Evolutionary conservation across 1,139 yeast genomes (phyloP).

Genomic region (Kodamaea plutei): DNA sequence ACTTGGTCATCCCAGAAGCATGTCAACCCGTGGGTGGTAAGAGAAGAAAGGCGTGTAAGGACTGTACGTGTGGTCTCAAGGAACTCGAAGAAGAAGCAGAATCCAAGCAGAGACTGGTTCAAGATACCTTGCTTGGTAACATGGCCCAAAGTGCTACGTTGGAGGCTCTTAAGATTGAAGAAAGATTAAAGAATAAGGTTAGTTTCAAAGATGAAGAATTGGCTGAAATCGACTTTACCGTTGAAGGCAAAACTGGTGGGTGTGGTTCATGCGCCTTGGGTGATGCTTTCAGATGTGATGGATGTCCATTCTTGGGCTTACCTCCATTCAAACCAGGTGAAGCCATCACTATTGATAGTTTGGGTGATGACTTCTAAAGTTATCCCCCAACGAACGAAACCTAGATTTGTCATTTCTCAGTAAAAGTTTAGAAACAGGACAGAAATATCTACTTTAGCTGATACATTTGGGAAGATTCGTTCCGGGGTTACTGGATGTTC

Average conservation of each 20-base stretch:
- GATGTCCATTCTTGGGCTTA: constrained; percentile 93
- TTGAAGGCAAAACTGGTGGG: constrained; percentile 92
- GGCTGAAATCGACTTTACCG: constrained; percentile 89
- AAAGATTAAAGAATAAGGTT: constrained; percentile 42
- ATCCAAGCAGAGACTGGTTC: constrained; percentile 44
- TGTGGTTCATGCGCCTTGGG: constrained; percentile 97
- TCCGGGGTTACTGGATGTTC: too few relatives aligned
- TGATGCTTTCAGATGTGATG: constrained; percentile 96
- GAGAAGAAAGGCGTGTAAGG: constrained; percentile 89
- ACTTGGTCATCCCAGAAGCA: constrained; percentile 43
- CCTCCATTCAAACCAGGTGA: constrained; percentile 99
- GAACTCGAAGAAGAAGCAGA: constrained; percentile 67
- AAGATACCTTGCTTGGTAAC: constrained; percentile 40
- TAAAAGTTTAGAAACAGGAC: too few relatives aligned
- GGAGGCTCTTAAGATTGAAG: constrained; percentile 54
- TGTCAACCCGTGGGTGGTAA: constrained; percentile 56
- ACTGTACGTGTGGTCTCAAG: constrained; percentile 93
- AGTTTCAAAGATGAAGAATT: constrained; percentile 63
- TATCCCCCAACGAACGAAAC: too few relatives aligned
- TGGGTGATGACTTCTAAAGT: constrained; percentile 44
- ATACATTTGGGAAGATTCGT: too few relatives aligned
- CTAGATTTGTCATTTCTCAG: too few relatives aligned
- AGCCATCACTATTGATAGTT: constrained; percentile 49
- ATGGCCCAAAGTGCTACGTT: constrained; percentile 51
- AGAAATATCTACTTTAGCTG: too few relatives aligned